These are phyloP conservation scores for Penicillium sp. DNA, from an alignment of 2,329 filamentous ascomycete species.

Conservation along the genomic window DNA sequence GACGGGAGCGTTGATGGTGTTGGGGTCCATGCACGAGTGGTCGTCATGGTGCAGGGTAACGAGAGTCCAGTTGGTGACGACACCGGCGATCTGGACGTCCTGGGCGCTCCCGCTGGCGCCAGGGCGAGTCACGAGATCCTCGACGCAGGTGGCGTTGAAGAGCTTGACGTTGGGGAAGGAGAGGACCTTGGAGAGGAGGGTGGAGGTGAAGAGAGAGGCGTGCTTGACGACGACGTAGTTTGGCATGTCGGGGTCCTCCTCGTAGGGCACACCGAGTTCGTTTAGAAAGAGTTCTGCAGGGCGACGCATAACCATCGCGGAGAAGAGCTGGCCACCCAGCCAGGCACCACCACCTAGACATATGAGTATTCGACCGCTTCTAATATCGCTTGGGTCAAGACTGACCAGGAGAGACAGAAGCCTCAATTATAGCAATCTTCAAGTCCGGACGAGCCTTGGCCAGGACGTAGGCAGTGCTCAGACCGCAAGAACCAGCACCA, in stretches of 20 bases:
- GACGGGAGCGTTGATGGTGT: conserved; percentile 91
- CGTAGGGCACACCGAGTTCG: conserved; percentile 81
- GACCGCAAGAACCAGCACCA: conserved; percentile 85
- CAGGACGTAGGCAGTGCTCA: conserved; percentile 83
- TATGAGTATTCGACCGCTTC: conserved; percentile 13
- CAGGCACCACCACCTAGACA: conserved; percentile 77
- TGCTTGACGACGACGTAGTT: conserved; percentile 93
- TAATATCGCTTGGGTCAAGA: not conserved
- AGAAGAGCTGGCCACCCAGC: conserved; percentile 94
- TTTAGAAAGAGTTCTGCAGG: conserved; percentile 83
- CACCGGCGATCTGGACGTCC: conserved; percentile 76
- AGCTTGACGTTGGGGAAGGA: conserved; percentile 90
- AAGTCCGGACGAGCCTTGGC: conserved; percentile 84
- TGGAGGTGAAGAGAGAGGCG: conserved; percentile 89
- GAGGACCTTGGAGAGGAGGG: conserved; percentile 81
- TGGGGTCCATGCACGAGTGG: conserved; percentile 95
- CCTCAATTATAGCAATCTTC: conserved; percentile 90
- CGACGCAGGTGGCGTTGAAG: conserved; percentile 92
- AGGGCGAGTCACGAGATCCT: conserved; percentile 87
- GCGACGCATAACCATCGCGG: conserved; percentile 93
- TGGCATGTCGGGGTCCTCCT: conserved; percentile 86
- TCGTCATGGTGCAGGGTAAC: conserved; percentile 87
- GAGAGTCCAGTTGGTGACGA: conserved; percentile 95
- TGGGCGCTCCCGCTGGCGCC: conserved; percentile 52
- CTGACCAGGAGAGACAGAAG: conserved; percentile 74